Base-by-base conservation (phyloP, 2,329 filamentous ascomycete species). In the Nemania abortiva region DNA sequence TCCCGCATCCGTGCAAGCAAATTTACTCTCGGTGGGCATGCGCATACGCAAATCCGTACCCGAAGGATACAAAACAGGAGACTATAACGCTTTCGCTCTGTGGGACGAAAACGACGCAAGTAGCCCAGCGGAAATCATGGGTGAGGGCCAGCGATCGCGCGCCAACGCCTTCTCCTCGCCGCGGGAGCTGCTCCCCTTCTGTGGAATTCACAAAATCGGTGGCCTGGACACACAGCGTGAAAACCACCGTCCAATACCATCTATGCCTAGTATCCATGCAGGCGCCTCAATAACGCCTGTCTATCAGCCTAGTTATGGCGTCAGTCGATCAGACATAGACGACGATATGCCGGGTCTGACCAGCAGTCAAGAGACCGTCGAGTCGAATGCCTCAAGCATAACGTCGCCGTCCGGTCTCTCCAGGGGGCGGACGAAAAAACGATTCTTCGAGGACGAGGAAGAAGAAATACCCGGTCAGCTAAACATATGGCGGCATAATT, bases 1-100 rank as follows among this genome's bases (percentile, higher is more conserved):
- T 15, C 90, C 93, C 1, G 81, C 86, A 27, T 85, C 85, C 7
- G 86, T 97, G 37, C 93, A 97, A 81, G 87, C 94, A 42, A 92
- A 92, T 70, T 90, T 98, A n/a, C 85, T 98, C 50, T 93, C 88
- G 75, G 95, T 98, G 72, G 95, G 95, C 76, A 98, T 98, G 94
- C 91, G 95, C 27, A 88, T 98, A 59, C 92, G 95, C 78, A 98
- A 98, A 83, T 92, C 92, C 11, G 92, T 98, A 7, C 92, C 94
- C 0, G 95, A 98, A 79, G 95, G 95, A 68, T 98, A 98, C 86
- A 97, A 97, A 84, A 97, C 93, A 1, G 87, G 87, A 64, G 80
- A 79, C 61, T 82, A 84, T 77, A 81, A 79, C 69, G 83, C 82
- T 73, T 89, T 88, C 76, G 82, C 85, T 55, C 81, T 89, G 24